Evolutionary conservation across 2,329 filamentous ascomycete species (phyloP), one percentile per base, ranked within the genome.

Genomic region (Pseudogymnoascus sp.): DNA sequence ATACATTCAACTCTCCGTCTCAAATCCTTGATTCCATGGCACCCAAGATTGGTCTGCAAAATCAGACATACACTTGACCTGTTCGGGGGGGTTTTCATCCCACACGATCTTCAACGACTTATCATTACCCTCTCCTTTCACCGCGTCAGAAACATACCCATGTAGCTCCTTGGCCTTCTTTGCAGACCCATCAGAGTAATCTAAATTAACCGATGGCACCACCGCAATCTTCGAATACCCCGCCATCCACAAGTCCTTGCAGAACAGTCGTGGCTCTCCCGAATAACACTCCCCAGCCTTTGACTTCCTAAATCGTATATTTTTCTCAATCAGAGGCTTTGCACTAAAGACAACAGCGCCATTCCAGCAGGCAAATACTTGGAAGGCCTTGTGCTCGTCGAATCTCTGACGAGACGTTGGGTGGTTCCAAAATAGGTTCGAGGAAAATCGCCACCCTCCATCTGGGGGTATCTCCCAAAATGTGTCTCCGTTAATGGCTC

Each of bases 281-380:
- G 80, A 76, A 11, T 68, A 73, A 61, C 82, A 85, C 67, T 85
- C 82, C 53, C 62, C 65, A n/a, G 70, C 66, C n/a, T 68, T 62
- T 7, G 71, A 66, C 1, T 65, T 66, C 1, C 82, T 74, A 66
- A 85, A 85, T 6, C 68, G 64, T 2, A 84, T 68, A 9, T 71
- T 72, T 0, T 72, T 66, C 14, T 75, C 70, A 4, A 82, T 62
- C 9, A 85, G 68, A 0, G 81, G 79, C 39, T 71, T 70, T 0
- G 80, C 82, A 0, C 71, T 72, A 59, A 85, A 77, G 0, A 76
- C 76, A 0, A 75, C 74, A 0, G 78, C 80, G 2, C 83, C 83
- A 62, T 85, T 84, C 82, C 83, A 85, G 68, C 83, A 86, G 1
- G 81, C 70, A 63, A 82, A 85, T 0, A 84, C 82, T 67, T 85